Base-by-base conservation (phyloP, 345 rosid species). In the Erysimum cheiranthoides region DNA sequence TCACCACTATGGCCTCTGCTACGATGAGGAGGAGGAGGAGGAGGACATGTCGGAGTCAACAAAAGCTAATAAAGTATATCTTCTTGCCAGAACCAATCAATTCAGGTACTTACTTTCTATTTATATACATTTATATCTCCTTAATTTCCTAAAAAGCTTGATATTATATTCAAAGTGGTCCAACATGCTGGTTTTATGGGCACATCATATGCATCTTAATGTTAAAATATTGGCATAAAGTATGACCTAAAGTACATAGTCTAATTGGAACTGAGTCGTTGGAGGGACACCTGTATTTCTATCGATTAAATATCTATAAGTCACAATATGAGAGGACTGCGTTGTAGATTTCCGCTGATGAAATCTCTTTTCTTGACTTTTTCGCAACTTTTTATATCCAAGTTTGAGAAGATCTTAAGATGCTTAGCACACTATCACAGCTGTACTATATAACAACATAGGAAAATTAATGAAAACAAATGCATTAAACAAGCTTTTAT, bases 51-150 rank as follows among this genome's bases (percentile, higher is more conserved):
- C 6, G 34, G 62, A 10, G 46, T 70, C 49, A 49, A 73, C 73
- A 5, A 38, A 58, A 43, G 47, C 47, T 50, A 58, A 16, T 31
- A 30, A 36, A 35, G 6, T 28, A 30, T 3, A 72, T 59, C 62
- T 36, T 75, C 58, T 86, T 68, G 85, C 74, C 6, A 84, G 77
- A 49, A 90, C 98, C 4, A 77, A 71, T 18, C 91, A 84, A 46
- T 81, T 87, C 82, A 86, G 94, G 98, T 94, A 79, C n/a, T 68
- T 36, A 1, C 25, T 16, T 34, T 8, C 12, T 35, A 5, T 58
- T 58, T 27, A 5, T 53, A 53, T 12, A 53, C n/a, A 53, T 53
- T 28, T 59, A 9, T 10, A 3, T 51, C 38, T 18, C 32, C 53
- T 51, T 34, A 75, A 34, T 36, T 74, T 59, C 39, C 40, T 21